Percentiles rank a stretch among this genome's conserved stretches.
phyloP scores from a whole-genome alignment of 768 basidiomycete genomes.

The Boletus bicolor region DNA sequence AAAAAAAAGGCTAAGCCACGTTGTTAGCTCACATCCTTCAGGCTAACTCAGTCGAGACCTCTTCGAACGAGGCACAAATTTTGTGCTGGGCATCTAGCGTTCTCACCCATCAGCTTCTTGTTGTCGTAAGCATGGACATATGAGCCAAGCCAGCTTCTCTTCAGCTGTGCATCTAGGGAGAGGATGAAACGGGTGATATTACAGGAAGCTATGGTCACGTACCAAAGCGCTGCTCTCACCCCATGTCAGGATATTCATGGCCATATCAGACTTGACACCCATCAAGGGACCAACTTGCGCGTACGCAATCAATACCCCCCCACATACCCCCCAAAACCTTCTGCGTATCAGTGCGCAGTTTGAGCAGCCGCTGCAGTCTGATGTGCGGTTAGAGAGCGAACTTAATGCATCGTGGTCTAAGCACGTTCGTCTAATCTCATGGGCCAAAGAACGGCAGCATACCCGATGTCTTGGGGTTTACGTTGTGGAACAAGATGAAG shows the following conservation, averaged over 20 bases:
- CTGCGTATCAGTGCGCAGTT: background rate
- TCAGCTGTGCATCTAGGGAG: conserved; percentile 5
- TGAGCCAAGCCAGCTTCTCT: conserved; percentile 8
- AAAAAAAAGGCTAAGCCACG: conserved; percentile 26
- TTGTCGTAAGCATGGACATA: conserved; percentile 11
- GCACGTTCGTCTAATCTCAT: conserved; percentile 2
- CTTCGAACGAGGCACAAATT: background rate
- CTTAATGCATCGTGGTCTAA: conserved; percentile 1
- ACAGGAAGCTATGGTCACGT: conserved; percentile 10
- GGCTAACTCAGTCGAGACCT: background rate
- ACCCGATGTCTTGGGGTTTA: conserved; percentile 2
- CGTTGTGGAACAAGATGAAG: background rate
- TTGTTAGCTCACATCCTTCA: conserved; percentile 4
- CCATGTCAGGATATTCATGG: conserved; percentile 13
- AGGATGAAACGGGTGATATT: conserved; percentile 21
- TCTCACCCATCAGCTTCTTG: conserved; percentile 11
- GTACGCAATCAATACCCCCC: conserved; percentile 17
- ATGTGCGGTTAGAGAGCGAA: conserved; percentile 17
- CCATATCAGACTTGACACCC: conserved; percentile 14
- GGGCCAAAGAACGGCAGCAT: background rate
- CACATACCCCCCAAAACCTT: background rate
- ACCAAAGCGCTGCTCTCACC: conserved; percentile 6
- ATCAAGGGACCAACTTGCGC: conserved; percentile 6
- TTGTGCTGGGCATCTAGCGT: background rate
- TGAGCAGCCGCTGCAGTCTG: background rate